Evolutionary conservation across 192 early-diverging fungal species (phyloP), one percentile per base, ranked within the genome.

Genomic region (Rhizophagus sp.): DNA sequence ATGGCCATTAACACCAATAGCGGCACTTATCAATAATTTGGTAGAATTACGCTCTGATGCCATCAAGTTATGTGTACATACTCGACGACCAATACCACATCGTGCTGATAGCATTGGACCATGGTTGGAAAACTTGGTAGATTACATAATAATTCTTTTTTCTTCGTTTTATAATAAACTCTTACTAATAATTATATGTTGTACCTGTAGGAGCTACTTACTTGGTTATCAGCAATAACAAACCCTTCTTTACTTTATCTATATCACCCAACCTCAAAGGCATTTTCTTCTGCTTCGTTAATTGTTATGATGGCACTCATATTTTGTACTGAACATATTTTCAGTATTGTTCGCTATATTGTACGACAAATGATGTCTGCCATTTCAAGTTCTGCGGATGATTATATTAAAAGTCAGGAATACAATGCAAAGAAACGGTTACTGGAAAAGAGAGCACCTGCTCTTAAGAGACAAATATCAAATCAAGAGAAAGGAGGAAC

Each of bases 31-130:
- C 41, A 97, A 97, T 85, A 97, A 98, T 85, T 96, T 92, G 89
- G 78, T 97, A 44, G 96, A 98, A 88, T 83, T 98, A 70, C 88
- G 97, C 66, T 88, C 92, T 10, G 96, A 98, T 83, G 96, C 96
- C 0, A 90, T 95, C 83, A 98, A 98, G 84, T 91, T 98, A 75
- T 93, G 93, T 80, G 91, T 88, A 52, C 88, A 92, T 64, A 88
- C 90, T 8, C 88, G 93, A 73, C 88, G 95, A 17, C 93, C 95
- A 1, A 88, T 90, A 69, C 93, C 95, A 11, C 80, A 88, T 33
- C 84, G 94, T 17, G 89, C 91, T 41, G 93, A 95, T 76, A 88
- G 90, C 52, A 93, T 95, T 75, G 92, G 92, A 22, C 93, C 95
- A 27, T 96, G 95, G 95, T 69, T 93, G 24, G 83, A 87, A 50